A percentile compares a stretch with the other conserved stretches of the same genome.
phyloP scores from a whole-genome alignment of 371 early-diverging fungal genomes.

The Mucor circinelloides region DNA sequence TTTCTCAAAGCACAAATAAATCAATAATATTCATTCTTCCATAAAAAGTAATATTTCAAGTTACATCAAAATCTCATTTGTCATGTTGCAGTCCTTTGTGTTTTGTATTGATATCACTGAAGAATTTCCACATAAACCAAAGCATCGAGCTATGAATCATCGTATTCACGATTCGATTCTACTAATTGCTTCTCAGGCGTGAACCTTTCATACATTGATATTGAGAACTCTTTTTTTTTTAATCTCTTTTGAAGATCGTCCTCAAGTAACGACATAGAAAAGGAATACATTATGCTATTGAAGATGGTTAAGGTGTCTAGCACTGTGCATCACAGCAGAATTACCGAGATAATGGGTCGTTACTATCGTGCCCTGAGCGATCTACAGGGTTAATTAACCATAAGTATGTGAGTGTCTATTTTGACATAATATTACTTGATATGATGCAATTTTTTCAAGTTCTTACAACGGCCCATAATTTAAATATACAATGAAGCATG shows the following conservation, averaged over 20 bases:
- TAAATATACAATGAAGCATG: background rate
- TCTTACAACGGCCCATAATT: background rate
- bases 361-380: background rate
- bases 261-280: background rate
- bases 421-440: background rate
- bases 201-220: background rate
- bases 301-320: background rate
- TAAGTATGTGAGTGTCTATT: background rate
- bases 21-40: background rate
- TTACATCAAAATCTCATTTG: background rate
- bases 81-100: background rate
- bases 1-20: conserved; percentile 3
- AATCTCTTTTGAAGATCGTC: background rate
- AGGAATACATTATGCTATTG: background rate
- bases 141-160: background rate
- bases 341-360: background rate
- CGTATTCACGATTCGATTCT: background rate
- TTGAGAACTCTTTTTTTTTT: background rate
- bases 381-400: background rate
- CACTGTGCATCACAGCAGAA: background rate
- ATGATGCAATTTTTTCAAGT: background rate
- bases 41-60: background rate
- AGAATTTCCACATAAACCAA: background rate
- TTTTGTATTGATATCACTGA: background rate
- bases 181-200: background rate